Base-by-base conservation (phyloP, 192 early-diverging fungal genomes). In the Backusella tuberculispora region DNA sequence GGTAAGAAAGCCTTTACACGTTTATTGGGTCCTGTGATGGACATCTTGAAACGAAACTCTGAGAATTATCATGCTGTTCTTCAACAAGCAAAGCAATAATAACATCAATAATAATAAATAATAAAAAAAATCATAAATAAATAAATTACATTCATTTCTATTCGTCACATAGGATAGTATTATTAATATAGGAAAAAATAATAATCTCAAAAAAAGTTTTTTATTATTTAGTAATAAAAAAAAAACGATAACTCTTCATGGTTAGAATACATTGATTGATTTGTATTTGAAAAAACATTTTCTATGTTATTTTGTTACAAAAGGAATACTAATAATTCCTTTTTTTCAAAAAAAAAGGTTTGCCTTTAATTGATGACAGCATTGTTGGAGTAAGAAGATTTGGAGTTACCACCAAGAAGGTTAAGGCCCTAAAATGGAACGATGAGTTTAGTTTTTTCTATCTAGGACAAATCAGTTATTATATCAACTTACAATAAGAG, bases 11-110 rank as follows among this genome's bases (percentile, higher is more conserved):
- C 96, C 8, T 99, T 99, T 83, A 93, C 93, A 63, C 89, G 97
- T n/a, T 85, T 99, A 60, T 87, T 99, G 5, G 97, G 97, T 14
- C 97, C 97, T 6, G 92, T 96, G 46, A 92, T 96, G 60, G 96
- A 99, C 76, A 99, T 99, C 48, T 90, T 99, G 74, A 93, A 97
- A 76, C 90, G 97, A 70, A 97, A 99, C 81, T 92, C 94, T 44
- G 53, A 72, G 34, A 72, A 72, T 42, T 72, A 72, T 63, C 50
- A 37, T 44, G 53, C 34, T 17, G 48, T 56, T 7, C 53, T 72
- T 41, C 37, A 63, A 44, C 68, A 69, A n/a, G 53, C 53, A 60
- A 60, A 60, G 53, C 53, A 60, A 60, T 60, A 60, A 9, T 3
- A 7, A 53, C 50, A 24, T 0, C 9, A 34, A 34, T 34, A 34